phyloP scores from a whole-genome alignment of 2,329 filamentous ascomycete genomes.

The Fusarium tupiense region DNA sequence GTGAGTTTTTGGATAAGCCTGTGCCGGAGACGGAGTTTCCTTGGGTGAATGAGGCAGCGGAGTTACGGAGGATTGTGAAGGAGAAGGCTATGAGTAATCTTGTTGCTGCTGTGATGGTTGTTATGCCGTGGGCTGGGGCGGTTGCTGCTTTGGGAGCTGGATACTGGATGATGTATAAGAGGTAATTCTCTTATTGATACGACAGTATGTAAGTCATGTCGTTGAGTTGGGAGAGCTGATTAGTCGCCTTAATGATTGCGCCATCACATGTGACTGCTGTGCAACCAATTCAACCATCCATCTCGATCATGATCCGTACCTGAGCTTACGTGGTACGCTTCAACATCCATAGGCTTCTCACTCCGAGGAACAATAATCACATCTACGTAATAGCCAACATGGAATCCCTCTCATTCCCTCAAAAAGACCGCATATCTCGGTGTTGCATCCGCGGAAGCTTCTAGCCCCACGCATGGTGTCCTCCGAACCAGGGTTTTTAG shows the following conservation, averaged over 20 bases:
- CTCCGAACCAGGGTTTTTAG: neutral
- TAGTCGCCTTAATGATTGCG: neutral
- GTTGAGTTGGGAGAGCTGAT: neutral
- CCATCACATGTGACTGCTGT: neutral
- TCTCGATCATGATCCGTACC: neutral
- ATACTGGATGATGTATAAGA: constrained; percentile 9
- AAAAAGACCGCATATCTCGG: neutral
- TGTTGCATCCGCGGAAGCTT: neutral
- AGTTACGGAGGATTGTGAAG: constrained; percentile 15
- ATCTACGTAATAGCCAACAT: neutral
- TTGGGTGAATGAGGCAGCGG: constrained; percentile 45
- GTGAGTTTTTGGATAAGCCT: constrained; percentile 48
- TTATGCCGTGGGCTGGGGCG: constrained; percentile 32
- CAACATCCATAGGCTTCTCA: neutral
- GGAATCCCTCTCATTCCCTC: neutral
- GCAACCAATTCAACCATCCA: neutral
- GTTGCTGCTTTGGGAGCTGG: constrained; percentile 16
- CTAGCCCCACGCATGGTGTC: constrained; percentile 14
- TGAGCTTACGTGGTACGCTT: neutral
- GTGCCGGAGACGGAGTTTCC: constrained; percentile 47
- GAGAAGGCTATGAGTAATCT: constrained; percentile 18
- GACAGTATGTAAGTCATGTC: neutral
- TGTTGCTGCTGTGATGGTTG: neutral
- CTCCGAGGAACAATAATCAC: no score
- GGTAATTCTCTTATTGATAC: neutral